These are phyloP conservation scores for Diaporthe helianthi DNA, from an alignment of 2,329 filamentous ascomycete species.

Conservation along the genomic window DNA sequence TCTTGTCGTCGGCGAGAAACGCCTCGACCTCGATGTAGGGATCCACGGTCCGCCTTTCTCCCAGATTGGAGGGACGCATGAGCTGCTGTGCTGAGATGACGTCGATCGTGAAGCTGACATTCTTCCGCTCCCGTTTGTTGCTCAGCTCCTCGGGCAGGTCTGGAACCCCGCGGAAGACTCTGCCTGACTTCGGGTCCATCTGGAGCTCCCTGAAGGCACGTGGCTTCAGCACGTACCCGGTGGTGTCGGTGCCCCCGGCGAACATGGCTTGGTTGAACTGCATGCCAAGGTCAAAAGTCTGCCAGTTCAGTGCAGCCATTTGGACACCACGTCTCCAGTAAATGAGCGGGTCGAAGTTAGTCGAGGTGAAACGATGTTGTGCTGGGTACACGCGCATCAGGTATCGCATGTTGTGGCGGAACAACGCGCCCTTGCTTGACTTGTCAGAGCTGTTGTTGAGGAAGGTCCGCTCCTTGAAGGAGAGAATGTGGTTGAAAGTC, in stretches of 20 bases:
- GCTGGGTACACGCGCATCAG: conserved; percentile 95
- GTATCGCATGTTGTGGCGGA: conserved; percentile 89
- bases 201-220: conserved; percentile 79
- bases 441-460: conserved; percentile 78
- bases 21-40: conserved; percentile 96
- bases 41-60: conserved; percentile 71
- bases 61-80: conserved; percentile 73
- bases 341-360: conserved; percentile 91
- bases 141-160: conserved; percentile 60
- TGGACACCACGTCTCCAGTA: conserved; percentile 97
- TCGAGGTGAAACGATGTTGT: conserved; percentile 80
- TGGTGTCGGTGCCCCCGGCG: conserved; percentile 82
- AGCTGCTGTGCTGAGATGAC: conserved; percentile 95
- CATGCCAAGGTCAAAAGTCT: conserved; percentile 94
- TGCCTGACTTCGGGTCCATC: conserved; percentile 43
- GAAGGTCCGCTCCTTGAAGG: conserved; percentile 90
- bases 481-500: conserved; percentile 93
- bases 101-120: conserved; percentile 84
- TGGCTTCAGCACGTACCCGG: conserved; percentile 94
- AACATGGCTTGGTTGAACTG: conserved; percentile 99
- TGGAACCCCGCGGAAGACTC: conserved; percentile 47
- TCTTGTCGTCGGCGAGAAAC: conserved; percentile 91
- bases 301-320: conserved; percentile 98
- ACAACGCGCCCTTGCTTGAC: conserved; percentile 78
- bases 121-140: conserved; percentile 77